Evolutionary conservation across 441 rosid genomes (phyloP), one percentile per base, ranked within the genome.

Genomic region (Bocquillonia castaneifolia): DNA sequence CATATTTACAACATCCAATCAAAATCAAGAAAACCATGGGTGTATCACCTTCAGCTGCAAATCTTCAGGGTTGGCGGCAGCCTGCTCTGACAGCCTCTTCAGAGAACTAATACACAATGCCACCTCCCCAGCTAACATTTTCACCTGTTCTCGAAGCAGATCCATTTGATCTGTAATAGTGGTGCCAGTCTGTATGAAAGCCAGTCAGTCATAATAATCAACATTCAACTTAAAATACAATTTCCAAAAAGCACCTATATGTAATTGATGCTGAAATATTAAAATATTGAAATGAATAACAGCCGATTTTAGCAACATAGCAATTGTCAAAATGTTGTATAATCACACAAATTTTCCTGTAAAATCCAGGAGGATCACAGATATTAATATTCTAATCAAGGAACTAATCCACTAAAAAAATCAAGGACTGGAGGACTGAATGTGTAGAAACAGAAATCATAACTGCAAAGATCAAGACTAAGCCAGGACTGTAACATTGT

Each of bases 111-210:
- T 84, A 60, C 86, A 85, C 74, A 91, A 79, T 48, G 97, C 99
- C 72, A 93, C 86, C 77, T 93, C 99, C 71, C 89, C 99, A 17
- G 95, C 91, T 79, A 93, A 83, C 86, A 88, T 81, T 79, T 93
- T 91, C 77, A 87, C 82, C 75, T 93, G 96, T 84, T 91, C 99
- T 45, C 80, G 86, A 70, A 94, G 96, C 78, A 93, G 91, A 75
- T 94, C 99, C 91, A 87, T 90, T 82, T 94, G 96, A 84, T 91
- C 96, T 37, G 87, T 78, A 68, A 88, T 83, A 58, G 93, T 83
- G 62, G 80, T 80, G 58, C 88, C 91, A 40, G 74, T 82, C 98
- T 91, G 81, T 63, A 66, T 69, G 74, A 72, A 61, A 28, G 37
- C 22, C 67, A 73, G 67, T 77, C 64, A 71, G 64, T 67, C 67